Percentiles rank a stretch among this genome's conserved stretches.
Conservation (phyloP, 1,284 basidiomycete genomes). For the Schizophyllum commune region DNA sequence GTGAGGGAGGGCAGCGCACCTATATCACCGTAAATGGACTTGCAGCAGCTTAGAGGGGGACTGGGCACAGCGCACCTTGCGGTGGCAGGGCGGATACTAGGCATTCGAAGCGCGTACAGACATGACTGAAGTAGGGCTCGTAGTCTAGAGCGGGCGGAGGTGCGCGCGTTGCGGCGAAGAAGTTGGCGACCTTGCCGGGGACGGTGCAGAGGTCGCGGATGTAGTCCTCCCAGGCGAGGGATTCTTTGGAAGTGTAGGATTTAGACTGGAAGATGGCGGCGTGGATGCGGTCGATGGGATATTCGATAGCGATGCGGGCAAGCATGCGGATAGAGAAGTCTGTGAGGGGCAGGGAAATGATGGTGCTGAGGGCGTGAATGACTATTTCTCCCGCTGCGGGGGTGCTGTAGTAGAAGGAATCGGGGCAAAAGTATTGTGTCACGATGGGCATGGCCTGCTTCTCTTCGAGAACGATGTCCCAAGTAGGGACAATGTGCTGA, state of each 20-base stretch:
- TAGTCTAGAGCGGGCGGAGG: conserved; percentile 44
- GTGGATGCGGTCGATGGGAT: conserved; percentile 65
- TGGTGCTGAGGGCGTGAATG: conserved; percentile 50
- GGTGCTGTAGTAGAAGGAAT: conserved; percentile 42
- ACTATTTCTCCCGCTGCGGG: conserved; percentile 45
- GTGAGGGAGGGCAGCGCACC: conserved; percentile 31
- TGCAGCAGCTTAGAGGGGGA: not conserved
- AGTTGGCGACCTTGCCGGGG: conserved; percentile 65
- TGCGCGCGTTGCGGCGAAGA: conserved; percentile 27
- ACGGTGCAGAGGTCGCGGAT: conserved; percentile 53
- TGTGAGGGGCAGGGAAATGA: conserved; percentile 43
- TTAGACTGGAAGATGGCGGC: conserved; percentile 33
- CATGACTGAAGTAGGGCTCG: conserved; percentile 41
- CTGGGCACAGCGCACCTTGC: conserved; percentile 6
- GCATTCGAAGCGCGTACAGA: conserved; percentile 49
- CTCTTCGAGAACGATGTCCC: conserved; percentile 52
- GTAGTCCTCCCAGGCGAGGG: conserved; percentile 59
- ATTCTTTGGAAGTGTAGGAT: conserved; percentile 20
- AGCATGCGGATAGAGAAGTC: conserved; percentile 45
- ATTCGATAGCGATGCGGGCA: conserved; percentile 44
- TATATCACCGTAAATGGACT: conserved; percentile 8
- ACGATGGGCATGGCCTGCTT: conserved; percentile 35
- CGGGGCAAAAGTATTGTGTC: conserved; percentile 67
- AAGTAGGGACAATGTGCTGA: conserved; percentile 58
- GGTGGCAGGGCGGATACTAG: conserved; percentile 31